Conservation (phyloP, 345 rosid genomes). For the Gossypium bickii region DNA sequence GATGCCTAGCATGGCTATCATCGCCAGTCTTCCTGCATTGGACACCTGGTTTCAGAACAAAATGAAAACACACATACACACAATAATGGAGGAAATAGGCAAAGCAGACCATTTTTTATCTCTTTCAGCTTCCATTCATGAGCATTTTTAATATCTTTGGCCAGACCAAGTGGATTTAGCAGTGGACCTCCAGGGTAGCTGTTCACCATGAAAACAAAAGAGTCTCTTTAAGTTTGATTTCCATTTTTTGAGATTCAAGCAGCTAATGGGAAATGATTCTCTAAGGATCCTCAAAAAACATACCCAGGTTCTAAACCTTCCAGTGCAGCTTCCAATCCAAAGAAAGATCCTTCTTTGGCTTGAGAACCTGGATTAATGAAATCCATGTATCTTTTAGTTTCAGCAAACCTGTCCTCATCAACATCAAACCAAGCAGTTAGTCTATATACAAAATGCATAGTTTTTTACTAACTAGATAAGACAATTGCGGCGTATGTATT, state of each 20-base stretch:
- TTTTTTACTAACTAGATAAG: background rate
- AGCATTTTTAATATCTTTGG: conserved; percentile 69
- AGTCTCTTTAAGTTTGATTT: background rate
- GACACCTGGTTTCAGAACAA: background rate
- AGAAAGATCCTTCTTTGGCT: conserved; percentile 70
- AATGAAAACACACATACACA: background rate
- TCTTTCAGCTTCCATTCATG: conserved; percentile 82
- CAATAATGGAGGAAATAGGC: background rate
- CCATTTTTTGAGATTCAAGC: background rate
- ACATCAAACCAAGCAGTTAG: background rate
- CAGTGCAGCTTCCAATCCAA: conserved; percentile 74
- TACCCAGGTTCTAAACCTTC: conserved; percentile 94
- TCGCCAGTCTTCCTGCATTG: conserved; percentile 72
- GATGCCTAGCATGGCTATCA: conserved; percentile 88
- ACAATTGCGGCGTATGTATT: background rate
- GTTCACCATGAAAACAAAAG: conserved; percentile 4
- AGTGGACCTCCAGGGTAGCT: conserved; percentile 97
- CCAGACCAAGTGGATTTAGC: conserved; percentile 83
- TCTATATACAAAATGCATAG: background rate
- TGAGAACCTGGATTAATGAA: conserved; percentile 81
- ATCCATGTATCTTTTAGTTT: conserved; percentile 91
- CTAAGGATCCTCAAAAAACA: background rate
- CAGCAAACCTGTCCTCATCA: conserved; percentile 48
- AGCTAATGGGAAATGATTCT: too few species aligned
- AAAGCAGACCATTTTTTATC: conserved; percentile 68